phyloP scores from a whole-genome alignment of 805 yeast genomes.

The Babjeviella inositovora region DNA sequence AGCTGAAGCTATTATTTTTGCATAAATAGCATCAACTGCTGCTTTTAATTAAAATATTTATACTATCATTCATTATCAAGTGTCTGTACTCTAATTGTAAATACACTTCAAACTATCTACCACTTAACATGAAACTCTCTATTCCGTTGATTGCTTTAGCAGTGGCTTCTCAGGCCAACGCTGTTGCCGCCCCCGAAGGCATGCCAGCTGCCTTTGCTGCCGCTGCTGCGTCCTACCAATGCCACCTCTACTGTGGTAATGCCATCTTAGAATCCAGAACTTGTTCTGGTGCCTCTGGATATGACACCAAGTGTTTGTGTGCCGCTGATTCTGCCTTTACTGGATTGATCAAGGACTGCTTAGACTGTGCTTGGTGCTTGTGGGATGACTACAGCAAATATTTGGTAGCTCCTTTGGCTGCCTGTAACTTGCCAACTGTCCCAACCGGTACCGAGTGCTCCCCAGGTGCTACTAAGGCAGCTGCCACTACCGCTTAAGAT shows the following conservation, averaged over 20 bases:
- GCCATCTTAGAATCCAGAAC: neutral
- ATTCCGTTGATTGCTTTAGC: no score
- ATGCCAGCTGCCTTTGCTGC: conserved; percentile 7
- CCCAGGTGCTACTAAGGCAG: no score
- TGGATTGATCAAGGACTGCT: conserved; percentile 1
- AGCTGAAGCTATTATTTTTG: no score
- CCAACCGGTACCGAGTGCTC: conserved; percentile 2
- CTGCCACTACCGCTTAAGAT: no score
- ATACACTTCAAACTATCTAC: no score
- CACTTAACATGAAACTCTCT: no score
- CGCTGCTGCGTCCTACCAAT: conserved; percentile 9
- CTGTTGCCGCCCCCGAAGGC: neutral
- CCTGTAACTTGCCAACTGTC: conserved; percentile 1
- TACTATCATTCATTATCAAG: no score
- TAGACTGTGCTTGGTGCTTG: conserved; percentile 3
- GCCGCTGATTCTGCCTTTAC: conserved; percentile 1
- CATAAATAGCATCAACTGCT: no score
- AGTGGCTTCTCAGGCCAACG: neutral
- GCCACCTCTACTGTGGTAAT: conserved; percentile 1
- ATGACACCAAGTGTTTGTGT: conserved; percentile 1
- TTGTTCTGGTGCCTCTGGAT: conserved; percentile 4
- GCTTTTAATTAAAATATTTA: no score
- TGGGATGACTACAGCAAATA: conserved; percentile 3
- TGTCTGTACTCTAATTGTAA: no score
- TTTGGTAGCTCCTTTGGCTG: conserved; percentile 2